phyloP scores from a whole-genome alignment of 305 asterid genomes.

The Fraxinus sp. region DNA sequence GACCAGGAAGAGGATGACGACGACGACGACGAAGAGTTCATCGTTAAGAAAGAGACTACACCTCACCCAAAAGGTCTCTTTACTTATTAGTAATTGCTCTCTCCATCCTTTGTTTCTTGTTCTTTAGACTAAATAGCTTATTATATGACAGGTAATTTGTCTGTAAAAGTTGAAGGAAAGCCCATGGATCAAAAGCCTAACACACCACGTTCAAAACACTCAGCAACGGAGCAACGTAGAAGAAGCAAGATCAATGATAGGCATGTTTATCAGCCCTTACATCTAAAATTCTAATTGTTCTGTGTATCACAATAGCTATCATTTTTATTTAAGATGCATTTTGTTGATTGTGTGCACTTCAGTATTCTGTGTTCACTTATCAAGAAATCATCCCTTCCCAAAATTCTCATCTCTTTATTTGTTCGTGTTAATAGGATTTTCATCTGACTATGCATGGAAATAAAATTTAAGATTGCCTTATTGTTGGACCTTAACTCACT shows the following conservation, averaged over 20 bases:
- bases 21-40: slow-evolving; percentile 69
- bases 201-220: slow-evolving; percentile 97
- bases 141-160: slow-evolving; percentile 47
- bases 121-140: slow-evolving; percentile 15
- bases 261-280: slow-evolving; percentile 38
- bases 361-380: not conserved
- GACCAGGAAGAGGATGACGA: slow-evolving; percentile 80
- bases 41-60: slow-evolving; percentile 65
- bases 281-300: not conserved
- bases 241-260: slow-evolving; percentile 99
- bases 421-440: not conserved
- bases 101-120: not conserved
- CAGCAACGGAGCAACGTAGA: slow-evolving; percentile 99
- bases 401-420: not conserved
- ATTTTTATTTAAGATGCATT: not conserved
- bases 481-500: not conserved
- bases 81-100: slow-evolving; percentile 11
- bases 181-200: slow-evolving; percentile 68
- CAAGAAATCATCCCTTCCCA: not conserved
- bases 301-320: not conserved
- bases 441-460: not conserved
- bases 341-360: slow-evolving; percentile 9
- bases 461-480: not conserved
- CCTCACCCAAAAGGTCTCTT: slow-evolving; percentile 60
- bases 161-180: slow-evolving; percentile 70